phyloP scores from a whole-genome alignment of 306 rosid genomes.

The Leucaena leucocephala region DNA sequence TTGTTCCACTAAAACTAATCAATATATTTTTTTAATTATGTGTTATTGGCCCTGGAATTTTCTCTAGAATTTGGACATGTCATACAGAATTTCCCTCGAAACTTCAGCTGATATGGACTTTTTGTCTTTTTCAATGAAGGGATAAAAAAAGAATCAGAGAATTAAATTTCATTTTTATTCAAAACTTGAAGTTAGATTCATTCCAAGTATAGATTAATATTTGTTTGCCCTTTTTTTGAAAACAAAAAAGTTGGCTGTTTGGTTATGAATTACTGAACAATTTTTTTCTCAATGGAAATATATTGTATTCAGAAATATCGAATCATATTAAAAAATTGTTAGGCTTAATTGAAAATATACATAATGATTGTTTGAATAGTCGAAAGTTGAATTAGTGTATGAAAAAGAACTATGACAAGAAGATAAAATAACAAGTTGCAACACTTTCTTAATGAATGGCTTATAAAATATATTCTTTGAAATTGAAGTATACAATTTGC shows the following conservation, averaged over 20 bases:
- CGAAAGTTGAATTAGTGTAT: background rate
- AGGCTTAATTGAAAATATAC: background rate
- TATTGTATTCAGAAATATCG: no score
- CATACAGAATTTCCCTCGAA: background rate
- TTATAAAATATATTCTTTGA: background rate
- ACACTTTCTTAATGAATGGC: background rate
- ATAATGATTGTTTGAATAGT: background rate
- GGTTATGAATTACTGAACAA: background rate
- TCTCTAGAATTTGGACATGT: background rate
- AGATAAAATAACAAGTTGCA: background rate
- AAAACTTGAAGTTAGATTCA: background rate
- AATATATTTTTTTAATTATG: background rate
- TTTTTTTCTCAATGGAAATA: background rate
- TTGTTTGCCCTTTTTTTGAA: background rate
- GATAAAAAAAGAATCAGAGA: background rate
- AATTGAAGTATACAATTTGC: slow-evolving; percentile 14
- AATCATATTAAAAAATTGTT: background rate
- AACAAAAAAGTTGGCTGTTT: background rate
- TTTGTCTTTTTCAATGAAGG: background rate
- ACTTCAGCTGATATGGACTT: background rate
- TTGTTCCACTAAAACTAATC: background rate
- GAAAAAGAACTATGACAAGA: background rate
- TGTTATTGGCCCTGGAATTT: background rate
- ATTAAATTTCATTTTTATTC: background rate
- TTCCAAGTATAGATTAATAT: background rate